Percentiles rank a stretch among this genome's conserved stretches.
Evolutionary conservation across 2,329 filamentous ascomycete species (phyloP).

Genomic region (Coccinonectria pachysandricola): DNA sequence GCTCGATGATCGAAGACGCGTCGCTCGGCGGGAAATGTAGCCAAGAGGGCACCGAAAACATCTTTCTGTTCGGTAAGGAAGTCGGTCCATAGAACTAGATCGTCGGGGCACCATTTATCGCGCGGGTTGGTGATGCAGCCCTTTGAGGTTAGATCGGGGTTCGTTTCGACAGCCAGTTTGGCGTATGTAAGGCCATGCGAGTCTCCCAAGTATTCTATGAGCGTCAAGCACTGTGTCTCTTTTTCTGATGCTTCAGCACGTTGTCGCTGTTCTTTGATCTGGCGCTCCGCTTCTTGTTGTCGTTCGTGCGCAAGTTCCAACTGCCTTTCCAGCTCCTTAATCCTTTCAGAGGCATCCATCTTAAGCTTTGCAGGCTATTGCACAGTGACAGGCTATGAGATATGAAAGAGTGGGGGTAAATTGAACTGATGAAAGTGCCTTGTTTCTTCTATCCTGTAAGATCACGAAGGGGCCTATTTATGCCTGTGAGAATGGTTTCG

Average conservation of each 20-base stretch:
- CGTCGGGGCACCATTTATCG: constrained; percentile 19
- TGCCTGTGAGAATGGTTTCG: too few species aligned
- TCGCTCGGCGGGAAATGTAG: constrained; percentile 10
- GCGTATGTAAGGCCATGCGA: constrained; percentile 19
- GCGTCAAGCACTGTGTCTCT: constrained; percentile 16
- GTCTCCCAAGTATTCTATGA: constrained; percentile 22
- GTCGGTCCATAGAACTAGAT: constrained; percentile 19
- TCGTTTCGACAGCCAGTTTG: constrained; percentile 15
- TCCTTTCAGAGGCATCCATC: too few species aligned
- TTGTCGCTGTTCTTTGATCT: constrained; percentile 3
- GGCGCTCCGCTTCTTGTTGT: constrained; percentile 4
- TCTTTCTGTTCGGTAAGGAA: constrained; percentile 18
- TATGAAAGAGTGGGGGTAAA: too few species aligned
- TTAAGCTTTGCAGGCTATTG: too few species aligned
- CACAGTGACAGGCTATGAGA: too few species aligned
- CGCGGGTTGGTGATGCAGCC: constrained; percentile 20
- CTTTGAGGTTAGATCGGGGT: constrained; percentile 15
- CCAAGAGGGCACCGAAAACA: constrained; percentile 14
- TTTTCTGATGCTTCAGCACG: constrained; percentile 10
- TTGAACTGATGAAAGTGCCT: too few species aligned
- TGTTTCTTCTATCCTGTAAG: too few species aligned
- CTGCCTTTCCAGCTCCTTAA: too few species aligned
- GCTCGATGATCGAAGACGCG: not conserved
- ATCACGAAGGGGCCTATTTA: too few species aligned
- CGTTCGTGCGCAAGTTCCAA: too few species aligned